Base-by-base conservation (phyloP, 257 asterid species). In the Solanum raphanifolium region DNA sequence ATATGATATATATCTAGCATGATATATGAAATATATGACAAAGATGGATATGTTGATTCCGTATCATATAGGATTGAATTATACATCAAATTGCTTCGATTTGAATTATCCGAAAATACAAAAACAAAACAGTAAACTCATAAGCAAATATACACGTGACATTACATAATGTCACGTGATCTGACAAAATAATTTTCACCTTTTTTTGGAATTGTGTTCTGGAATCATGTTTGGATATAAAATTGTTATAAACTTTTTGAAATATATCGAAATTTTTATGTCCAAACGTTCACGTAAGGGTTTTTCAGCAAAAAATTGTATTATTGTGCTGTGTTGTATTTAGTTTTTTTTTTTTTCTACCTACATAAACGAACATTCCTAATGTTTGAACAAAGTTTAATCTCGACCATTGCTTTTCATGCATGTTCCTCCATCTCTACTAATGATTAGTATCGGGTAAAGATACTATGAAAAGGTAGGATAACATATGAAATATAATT, bases 321-420 rank as follows among this genome's bases (percentile, higher is more conserved):
- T 79, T 79, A 79, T 15, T 32, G 21, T 79, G 38, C 25, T 79
- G n/a, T 13, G 62, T 13, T 41, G 38, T 78, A 12, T 78, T 36
- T 74, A 9, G 7, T 25, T 3, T 13, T 23, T n/a, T n/a, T 38
- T 3, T 23, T 8, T 36, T 36, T 36, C 0, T 41, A 9, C 36
- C 7, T 39, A 48, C 86, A 75, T 5, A 87, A 83, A 34, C 31
- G 82, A 91, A 91, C 93, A 91, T 91, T 94, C 93, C 91, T 91
- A 91, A 90, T 91, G 91, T 91, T 90, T 60, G 81, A 87, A 91
- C 87, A 89, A 91, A 94, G 90, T 89, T 69, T 90, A 84, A 86
- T 88, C 88, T 92, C 78, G 48, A 88, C 86, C 74, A 25, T 79
- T 79, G 65, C 38, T 43, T 79, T 79, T 79, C 65, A 79, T 43